Evolutionary conservation across 345 rosid species (phyloP).

Genomic region (Melaleuca quinquenervia): DNA sequence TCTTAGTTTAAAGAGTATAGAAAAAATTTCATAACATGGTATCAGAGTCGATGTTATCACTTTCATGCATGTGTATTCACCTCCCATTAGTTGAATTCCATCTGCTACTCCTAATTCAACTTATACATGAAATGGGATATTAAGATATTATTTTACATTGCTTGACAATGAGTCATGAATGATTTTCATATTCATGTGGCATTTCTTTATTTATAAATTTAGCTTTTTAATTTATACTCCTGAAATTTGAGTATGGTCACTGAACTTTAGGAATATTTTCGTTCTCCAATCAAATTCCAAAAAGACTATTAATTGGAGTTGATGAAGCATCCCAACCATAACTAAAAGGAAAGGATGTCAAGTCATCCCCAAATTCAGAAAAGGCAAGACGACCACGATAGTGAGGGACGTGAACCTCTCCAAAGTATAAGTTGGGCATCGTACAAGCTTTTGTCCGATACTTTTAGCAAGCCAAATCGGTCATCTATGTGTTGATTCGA

Average conservation of each 20-base stretch:
- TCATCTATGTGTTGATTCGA: background rate
- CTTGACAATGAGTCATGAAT: too few relatives aligned
- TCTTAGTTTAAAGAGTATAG: background rate
- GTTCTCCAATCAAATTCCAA: background rate
- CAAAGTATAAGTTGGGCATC: background rate
- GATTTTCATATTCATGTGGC: too few relatives aligned
- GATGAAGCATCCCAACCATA: background rate
- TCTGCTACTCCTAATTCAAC: background rate
- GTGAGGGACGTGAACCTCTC: background rate
- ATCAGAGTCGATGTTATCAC: too few relatives aligned
- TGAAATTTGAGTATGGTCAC: background rate
- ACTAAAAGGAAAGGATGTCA: background rate
- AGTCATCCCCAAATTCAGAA: background rate
- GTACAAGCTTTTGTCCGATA: background rate
- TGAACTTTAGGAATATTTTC: background rate
- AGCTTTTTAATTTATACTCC: background rate
- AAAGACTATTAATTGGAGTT: background rate
- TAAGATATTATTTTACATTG: too few relatives aligned
- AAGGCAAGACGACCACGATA: background rate
- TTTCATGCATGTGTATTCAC: too few relatives aligned
- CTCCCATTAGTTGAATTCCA: background rate
- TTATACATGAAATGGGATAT: too few relatives aligned
- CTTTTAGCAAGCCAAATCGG: background rate
- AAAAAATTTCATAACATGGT: background rate
- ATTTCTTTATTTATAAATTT: too few relatives aligned